Evolutionary conservation across 176 grass and related monocot genomes (phyloP).

Genomic region (Carex cristatella): DNA sequence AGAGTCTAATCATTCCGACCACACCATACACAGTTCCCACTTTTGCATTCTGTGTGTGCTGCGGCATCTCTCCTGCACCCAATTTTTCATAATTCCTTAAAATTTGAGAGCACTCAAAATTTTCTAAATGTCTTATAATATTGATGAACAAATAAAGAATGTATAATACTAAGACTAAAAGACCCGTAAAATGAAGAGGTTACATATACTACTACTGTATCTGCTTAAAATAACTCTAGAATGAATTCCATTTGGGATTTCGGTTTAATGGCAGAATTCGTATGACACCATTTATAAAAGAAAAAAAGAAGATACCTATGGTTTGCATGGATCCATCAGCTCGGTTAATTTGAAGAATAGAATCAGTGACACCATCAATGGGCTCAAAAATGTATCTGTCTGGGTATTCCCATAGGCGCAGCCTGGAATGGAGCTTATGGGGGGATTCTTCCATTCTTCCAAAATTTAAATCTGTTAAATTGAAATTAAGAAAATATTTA

Average conservation of each 20-base stretch:
- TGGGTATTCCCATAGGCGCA: constrained; percentile 77
- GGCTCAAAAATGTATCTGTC: constrained; percentile 85
- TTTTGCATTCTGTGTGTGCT: constrained; percentile 44
- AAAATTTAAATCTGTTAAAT: constrained; percentile 10
- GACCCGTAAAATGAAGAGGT: not conserved
- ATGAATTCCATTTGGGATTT: not conserved
- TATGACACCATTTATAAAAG: not conserved
- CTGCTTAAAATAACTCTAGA: not conserved
- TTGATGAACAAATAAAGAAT: not conserved
- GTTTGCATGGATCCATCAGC: constrained; percentile 69
- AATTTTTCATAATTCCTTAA: constrained; percentile 7
- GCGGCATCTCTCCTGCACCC: constrained; percentile 50
- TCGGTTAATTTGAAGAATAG: constrained; percentile 66
- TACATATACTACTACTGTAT: not conserved
- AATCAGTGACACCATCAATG: constrained; percentile 68
- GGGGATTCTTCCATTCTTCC: constrained; percentile 22
- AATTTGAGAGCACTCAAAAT: not conserved
- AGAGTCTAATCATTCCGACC: constrained; percentile 86
- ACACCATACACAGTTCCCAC: constrained; percentile 64
- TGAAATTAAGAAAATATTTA: not conserved
- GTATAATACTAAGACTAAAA: not conserved
- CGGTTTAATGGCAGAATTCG: not conserved
- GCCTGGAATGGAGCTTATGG: constrained; percentile 61
- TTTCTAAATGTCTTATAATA: constrained; percentile 1
- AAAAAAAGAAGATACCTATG: constrained; percentile 25